Evolutionary conservation across 192 early-diverging fungal species (phyloP).

Genomic region (Coemansia sp.): DNA sequence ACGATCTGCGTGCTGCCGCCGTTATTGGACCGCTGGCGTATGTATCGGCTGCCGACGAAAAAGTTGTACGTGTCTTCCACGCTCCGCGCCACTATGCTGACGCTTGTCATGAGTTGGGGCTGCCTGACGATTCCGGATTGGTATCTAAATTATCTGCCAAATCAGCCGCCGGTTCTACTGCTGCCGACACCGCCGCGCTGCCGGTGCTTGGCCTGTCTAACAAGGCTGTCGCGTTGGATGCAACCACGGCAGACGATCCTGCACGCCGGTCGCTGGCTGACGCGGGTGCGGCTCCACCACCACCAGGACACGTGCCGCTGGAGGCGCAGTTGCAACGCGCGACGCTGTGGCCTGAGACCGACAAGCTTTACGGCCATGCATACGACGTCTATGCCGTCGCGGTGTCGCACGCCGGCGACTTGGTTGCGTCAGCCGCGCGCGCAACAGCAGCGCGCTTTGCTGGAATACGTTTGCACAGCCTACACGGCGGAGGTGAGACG

Average conservation of each 20-base stretch:
- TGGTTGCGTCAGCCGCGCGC: conserved; percentile 64
- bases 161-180: conserved; percentile 61
- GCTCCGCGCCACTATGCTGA: conserved; percentile 77
- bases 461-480: conserved; percentile 34
- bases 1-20: conserved; percentile 84
- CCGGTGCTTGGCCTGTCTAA: conserved; percentile 94
- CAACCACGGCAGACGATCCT: conserved; percentile 47
- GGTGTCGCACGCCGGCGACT: conserved; percentile 64
- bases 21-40: conserved; percentile 72
- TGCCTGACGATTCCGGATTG: neutral
- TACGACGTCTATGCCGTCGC: conserved; percentile 87
- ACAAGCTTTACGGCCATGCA: conserved; percentile 96
- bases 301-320: conserved; percentile 65
- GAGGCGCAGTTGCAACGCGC: conserved; percentile 87
- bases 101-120: conserved; percentile 48
- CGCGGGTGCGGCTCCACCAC: conserved; percentile 51
- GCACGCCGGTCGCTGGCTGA: conserved; percentile 60
- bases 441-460: conserved; percentile 37
- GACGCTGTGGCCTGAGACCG: conserved; percentile 94
- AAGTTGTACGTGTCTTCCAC: conserved; percentile 86
- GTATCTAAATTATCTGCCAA: neutral
- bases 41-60: conserved; percentile 92
- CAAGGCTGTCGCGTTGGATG: conserved; percentile 70
- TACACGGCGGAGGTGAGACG: neutral
- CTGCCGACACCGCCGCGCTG: conserved; percentile 55